Evolutionary conservation across 148 eudicot genomes (phyloP).

Genomic region (Mesembryanthemum crystallinum): DNA sequence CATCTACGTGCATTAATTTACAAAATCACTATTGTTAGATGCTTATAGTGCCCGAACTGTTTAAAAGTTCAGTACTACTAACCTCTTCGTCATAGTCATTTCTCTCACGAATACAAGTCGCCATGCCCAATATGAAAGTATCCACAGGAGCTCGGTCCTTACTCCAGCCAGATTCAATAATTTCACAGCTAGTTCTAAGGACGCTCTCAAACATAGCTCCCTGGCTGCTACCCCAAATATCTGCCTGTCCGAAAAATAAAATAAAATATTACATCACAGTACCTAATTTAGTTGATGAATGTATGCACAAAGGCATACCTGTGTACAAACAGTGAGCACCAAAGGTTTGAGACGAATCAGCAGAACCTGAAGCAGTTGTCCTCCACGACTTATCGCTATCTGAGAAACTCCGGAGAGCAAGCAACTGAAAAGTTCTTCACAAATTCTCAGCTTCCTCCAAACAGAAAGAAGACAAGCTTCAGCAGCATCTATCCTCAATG

Average conservation of each 20-base stretch:
- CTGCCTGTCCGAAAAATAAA: conserved; percentile 75
- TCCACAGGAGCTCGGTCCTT: conserved; percentile 89
- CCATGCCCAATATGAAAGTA: conserved; percentile 85
- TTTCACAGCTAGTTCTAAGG: conserved; percentile 77
- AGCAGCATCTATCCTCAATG: conserved; percentile 76
- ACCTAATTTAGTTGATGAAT: conserved; percentile 4
- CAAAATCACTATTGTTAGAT: background rate
- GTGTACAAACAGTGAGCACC: conserved; percentile 76
- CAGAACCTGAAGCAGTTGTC: conserved; percentile 78
- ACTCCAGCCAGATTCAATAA: conserved; percentile 83
- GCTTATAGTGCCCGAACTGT: background rate
- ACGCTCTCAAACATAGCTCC: conserved; percentile 89
- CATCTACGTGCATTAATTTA: background rate
- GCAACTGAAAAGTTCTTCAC: conserved; percentile 86
- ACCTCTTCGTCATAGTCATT: conserved; percentile 94
- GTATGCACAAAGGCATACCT: conserved; percentile 44
- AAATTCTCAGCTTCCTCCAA: conserved; percentile 79
- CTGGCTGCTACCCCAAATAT: conserved; percentile 69
- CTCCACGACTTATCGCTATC: conserved; percentile 77
- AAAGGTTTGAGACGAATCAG: conserved; percentile 89
- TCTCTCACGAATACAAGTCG: conserved; percentile 76
- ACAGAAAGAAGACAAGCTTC: conserved; percentile 81
- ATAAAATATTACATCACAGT: conserved; percentile 21
- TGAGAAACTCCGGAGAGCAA: conserved; percentile 82
- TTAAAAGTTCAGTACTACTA: conserved; percentile 29